Evolutionary conservation across 257 asterid genomes (phyloP).

Genomic region (Capsicum chinense): DNA sequence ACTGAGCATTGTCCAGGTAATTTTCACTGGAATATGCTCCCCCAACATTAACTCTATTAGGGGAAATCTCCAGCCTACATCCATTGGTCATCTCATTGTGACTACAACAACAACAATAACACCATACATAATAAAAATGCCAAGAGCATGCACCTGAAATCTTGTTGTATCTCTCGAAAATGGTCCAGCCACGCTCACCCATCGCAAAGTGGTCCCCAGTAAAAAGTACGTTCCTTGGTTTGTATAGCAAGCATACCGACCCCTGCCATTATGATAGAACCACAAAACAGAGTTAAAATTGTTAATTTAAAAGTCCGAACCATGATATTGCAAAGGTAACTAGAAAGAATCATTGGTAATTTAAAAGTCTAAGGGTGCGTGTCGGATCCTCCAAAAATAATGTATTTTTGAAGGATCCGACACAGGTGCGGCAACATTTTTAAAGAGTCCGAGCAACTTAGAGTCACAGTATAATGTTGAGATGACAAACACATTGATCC

Average conservation of each 20-base stretch:
- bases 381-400: too few species aligned
- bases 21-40: constrained; percentile 5
- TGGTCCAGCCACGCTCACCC: constrained; percentile 55
- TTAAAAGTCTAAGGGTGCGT: too few species aligned
- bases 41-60: neutral
- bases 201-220: constrained; percentile 71
- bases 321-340: neutral
- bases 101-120: neutral
- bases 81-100: neutral
- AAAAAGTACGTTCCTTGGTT: constrained; percentile 58
- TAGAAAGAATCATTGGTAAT: neutral
- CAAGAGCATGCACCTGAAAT: constrained; percentile 53
- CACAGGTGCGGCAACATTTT: too few species aligned
- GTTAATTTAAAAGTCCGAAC: constrained; percentile 29
- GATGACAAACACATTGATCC: neutral
- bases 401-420: too few species aligned
- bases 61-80: neutral
- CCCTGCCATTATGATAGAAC: constrained; percentile 50
- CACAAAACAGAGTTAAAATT: constrained; percentile 26
- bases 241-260: constrained; percentile 65
- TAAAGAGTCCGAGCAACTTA: too few species aligned
- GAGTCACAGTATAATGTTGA: neutral
- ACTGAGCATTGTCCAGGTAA: neutral
- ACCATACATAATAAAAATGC: constrained; percentile 9
- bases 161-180: constrained; percentile 55